A percentile compares a stretch with the other conserved stretches of the same genome.
Conservation (phyloP, 2,329 filamentous ascomycete species). For the Pseudogymnoascus sp. region DNA sequence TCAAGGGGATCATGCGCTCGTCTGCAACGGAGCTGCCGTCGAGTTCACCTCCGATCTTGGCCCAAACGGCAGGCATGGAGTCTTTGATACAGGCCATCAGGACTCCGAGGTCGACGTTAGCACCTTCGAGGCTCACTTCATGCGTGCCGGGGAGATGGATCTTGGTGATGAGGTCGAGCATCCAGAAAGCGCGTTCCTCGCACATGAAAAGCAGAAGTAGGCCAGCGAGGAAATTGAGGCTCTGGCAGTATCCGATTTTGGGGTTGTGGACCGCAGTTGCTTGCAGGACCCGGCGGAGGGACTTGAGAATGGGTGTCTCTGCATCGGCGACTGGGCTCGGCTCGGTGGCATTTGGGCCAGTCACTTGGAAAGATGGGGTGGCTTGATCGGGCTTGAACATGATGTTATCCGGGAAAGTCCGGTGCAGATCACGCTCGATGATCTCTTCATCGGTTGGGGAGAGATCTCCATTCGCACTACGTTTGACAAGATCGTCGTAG, state of each 20-base stretch:
- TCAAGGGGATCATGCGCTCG: slow-evolving; percentile 27
- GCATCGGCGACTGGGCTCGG: slow-evolving; percentile 28
- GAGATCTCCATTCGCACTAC: slow-evolving; percentile 54
- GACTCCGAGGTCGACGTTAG: slow-evolving; percentile 89
- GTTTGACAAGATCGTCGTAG: slow-evolving; percentile 60
- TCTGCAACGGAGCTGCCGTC: slow-evolving; percentile 35
- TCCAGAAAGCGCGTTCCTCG: slow-evolving; percentile 87
- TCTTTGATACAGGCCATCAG: slow-evolving; percentile 83
- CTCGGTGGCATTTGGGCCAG: slow-evolving; percentile 23
- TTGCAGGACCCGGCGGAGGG: slow-evolving; percentile 76
- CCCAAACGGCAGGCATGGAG: slow-evolving; percentile 74
- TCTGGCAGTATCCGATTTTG: slow-evolving; percentile 89
- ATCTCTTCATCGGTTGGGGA: slow-evolving; percentile 72
- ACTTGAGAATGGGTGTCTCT: slow-evolving; percentile 72
- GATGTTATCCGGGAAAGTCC: slow-evolving; percentile 91
- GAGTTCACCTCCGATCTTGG: slow-evolving; percentile 75
- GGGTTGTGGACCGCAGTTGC: slow-evolving; percentile 90
- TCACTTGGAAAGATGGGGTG: slow-evolving; percentile 30
- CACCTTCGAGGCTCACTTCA: slow-evolving; percentile 80
- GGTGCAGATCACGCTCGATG: slow-evolving; percentile 87
- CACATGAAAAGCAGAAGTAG: slow-evolving; percentile 80
- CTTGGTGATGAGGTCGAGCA: slow-evolving; percentile 85
- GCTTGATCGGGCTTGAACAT: slow-evolving; percentile 62
- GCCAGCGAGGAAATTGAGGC: slow-evolving; percentile 88
- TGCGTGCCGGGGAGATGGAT: slow-evolving; percentile 87